phyloP scores from a whole-genome alignment of 352 stramenopile genomes.

The Pythium monospermum region DNA sequence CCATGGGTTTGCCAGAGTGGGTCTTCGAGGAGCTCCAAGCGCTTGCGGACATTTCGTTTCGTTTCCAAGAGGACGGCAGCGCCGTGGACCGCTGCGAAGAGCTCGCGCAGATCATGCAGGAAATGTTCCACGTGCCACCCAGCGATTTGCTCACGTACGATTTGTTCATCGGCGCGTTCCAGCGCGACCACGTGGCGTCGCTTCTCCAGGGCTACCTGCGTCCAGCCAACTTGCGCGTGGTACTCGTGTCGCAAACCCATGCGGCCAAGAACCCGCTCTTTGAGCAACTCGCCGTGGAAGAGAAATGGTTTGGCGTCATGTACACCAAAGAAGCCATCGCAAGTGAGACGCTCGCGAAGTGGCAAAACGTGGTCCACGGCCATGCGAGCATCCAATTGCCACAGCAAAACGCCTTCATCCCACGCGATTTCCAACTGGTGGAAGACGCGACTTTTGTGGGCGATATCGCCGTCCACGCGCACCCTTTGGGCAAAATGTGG shows the following conservation, averaged over 20 bases:
- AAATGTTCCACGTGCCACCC: slow-evolving; percentile 28
- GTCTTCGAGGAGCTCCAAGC: slow-evolving; percentile 33
- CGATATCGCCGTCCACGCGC: slow-evolving; percentile 19
- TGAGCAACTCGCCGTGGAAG: slow-evolving; percentile 1
- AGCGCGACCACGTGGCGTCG: slow-evolving; percentile 13
- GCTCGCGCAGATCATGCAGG: slow-evolving; percentile 66
- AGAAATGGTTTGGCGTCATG: slow-evolving; percentile 66
- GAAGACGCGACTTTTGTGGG: slow-evolving; percentile 13
- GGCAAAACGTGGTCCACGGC: slow-evolving; percentile 18
- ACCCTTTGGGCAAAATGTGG: slow-evolving; percentile 48
- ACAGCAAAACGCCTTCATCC: slow-evolving; percentile 63
- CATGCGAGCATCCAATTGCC: slow-evolving; percentile 18
- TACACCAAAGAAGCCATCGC: slow-evolving; percentile 41
- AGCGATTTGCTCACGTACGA: slow-evolving; percentile 56
- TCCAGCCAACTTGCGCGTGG: slow-evolving; percentile 39
- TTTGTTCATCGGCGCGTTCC: slow-evolving; percentile 43
- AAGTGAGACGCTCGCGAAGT: slow-evolving; percentile 16
- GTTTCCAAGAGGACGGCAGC: slow-evolving; percentile 24
- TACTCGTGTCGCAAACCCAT: slow-evolving; percentile 50
- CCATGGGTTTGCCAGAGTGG: slow-evolving; percentile 19
- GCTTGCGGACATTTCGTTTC: slow-evolving; percentile 25
- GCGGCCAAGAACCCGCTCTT: slow-evolving; percentile 11
- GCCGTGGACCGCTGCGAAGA: slow-evolving; percentile 33
- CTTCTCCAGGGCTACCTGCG: slow-evolving; percentile 39
- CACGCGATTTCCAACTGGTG: slow-evolving; percentile 49